Conservation (phyloP, 1,139 yeast species). For the Geotrichum macrosporum region DNA sequence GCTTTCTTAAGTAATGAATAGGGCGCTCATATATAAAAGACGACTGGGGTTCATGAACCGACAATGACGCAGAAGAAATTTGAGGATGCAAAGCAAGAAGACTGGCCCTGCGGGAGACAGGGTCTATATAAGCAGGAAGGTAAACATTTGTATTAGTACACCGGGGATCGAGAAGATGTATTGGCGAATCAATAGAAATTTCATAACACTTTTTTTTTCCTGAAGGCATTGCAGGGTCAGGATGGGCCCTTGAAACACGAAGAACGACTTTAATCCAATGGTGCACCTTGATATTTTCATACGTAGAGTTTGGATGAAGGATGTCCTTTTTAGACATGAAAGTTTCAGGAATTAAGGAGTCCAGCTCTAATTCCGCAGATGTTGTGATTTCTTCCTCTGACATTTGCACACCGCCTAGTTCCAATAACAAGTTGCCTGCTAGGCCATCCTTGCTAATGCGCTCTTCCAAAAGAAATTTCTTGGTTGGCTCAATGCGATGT, state of each 20-base stretch:
- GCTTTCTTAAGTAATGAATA: slow-evolving; percentile 42
- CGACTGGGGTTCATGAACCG: no score
- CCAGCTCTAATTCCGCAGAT: slow-evolving; percentile 71
- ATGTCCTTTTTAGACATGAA: slow-evolving; percentile 45
- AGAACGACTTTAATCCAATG: slow-evolving; percentile 92
- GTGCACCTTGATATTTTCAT: slow-evolving; percentile 70
- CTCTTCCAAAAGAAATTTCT: slow-evolving; percentile 73
- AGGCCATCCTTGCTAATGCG: slow-evolving; percentile 60
- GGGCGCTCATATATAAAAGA: slow-evolving; percentile 31
- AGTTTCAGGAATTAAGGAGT: slow-evolving; percentile 70
- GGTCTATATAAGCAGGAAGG: slow-evolving; percentile 37
- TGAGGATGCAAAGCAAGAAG: slow-evolving; percentile 16
- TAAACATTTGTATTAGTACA: slow-evolving; percentile 38
- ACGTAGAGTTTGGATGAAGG: slow-evolving; percentile 80
- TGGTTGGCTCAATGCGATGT: slow-evolving; percentile 85
- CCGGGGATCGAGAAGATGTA: slow-evolving; percentile 59
- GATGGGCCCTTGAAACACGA: slow-evolving; percentile 62
- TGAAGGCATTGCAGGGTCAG: slow-evolving; percentile 43
- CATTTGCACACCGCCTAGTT: slow-evolving; percentile 37
- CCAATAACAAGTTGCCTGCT: slow-evolving; percentile 38
- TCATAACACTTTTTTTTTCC: slow-evolving; percentile 78
- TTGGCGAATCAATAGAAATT: slow-evolving; percentile 86
- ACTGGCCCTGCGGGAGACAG: slow-evolving; percentile 20
- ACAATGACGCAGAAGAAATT: no score
- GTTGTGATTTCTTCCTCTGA: slow-evolving; percentile 22